Percentiles rank a stretch among this genome's conserved stretches.
Evolutionary conservation across 495 filamentous ascomycete genomes (phyloP).

Genomic region (Neurospora hispaniola): DNA sequence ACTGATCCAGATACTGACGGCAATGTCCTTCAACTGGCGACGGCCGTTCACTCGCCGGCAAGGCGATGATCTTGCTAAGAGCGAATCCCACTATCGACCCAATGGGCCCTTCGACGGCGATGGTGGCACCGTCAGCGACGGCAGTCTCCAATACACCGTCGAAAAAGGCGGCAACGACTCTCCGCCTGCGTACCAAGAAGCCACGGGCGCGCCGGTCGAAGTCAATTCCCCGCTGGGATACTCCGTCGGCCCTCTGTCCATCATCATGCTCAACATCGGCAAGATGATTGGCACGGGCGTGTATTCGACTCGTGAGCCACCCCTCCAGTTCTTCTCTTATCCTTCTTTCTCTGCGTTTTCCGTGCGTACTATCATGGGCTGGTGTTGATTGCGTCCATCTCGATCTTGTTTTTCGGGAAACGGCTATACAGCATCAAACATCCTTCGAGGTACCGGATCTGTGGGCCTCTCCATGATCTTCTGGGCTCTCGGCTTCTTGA

Average conservation of each 20-base stretch:
- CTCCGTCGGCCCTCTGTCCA: conserved; percentile 42
- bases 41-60: conserved; percentile 12
- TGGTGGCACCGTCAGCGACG: conserved; percentile 23
- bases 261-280: conserved; percentile 51
- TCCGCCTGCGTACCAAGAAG: conserved; percentile 49
- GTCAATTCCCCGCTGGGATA: conserved; percentile 48
- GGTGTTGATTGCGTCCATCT: not conserved
- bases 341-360: too few relatives aligned
- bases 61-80: not conserved
- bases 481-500: conserved; percentile 49
- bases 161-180: conserved; percentile 48
- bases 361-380: not conserved
- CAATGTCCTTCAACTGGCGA: conserved; percentile 20
- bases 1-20: too few relatives aligned
- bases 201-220: conserved; percentile 52
- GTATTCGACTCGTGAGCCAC: conserved; percentile 48
- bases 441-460: conserved; percentile 46
- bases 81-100: not conserved
- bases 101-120: not conserved
- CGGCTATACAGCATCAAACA: conserved; percentile 35
- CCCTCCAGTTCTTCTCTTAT: not conserved
- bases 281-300: conserved; percentile 60
- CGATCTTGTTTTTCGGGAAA: not conserved
- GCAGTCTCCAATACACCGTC: conserved; percentile 38
- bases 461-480: conserved; percentile 50